These are phyloP conservation scores for Albatrellus ellisii DNA, from an alignment of 768 basidiomycete species.

Conservation along the genomic window DNA sequence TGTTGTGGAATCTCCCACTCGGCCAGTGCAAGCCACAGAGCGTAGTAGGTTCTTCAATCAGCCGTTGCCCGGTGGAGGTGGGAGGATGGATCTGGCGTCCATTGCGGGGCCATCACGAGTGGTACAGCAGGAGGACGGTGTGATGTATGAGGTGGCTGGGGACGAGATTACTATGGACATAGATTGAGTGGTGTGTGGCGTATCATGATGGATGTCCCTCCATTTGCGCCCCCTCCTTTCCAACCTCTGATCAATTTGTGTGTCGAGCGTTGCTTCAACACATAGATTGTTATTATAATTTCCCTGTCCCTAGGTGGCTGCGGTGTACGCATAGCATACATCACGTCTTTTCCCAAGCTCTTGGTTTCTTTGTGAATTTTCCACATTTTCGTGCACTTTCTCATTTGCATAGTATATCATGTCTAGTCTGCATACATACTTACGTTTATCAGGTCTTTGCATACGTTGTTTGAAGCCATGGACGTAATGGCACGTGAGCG, in stretches of 20 bases:
- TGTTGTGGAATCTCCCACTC: constrained; percentile 8
- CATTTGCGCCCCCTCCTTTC: neutral
- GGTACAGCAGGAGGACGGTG: constrained; percentile 6
- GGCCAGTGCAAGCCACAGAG: constrained; percentile 1
- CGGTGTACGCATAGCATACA: neutral
- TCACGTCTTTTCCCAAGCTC: neutral
- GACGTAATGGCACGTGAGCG: neutral
- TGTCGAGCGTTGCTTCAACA: neutral
- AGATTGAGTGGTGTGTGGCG: constrained; percentile 6
- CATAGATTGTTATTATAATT: neutral
- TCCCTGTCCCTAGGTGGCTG: neutral
- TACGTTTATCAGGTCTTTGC: neutral
- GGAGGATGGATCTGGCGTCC: constrained; percentile 13
- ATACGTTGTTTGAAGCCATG: no score
- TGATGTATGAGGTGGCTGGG: constrained; percentile 9
- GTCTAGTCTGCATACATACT: constrained; percentile 1
- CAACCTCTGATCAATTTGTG: neutral
- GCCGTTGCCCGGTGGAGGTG: constrained; percentile 1
- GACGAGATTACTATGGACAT: constrained; percentile 13
- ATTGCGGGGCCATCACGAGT: constrained; percentile 12
- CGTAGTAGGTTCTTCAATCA: constrained; percentile 7
- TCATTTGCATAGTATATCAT: constrained; percentile 4
- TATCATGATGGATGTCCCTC: neutral
- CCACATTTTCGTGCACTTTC: constrained; percentile 1
- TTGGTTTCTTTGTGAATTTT: neutral